A percentile compares a stretch with the other conserved stretches of the same genome.
These are phyloP conservation scores for Plasmodium vinckei DNA, from an alignment of 169 alveolate genomes.

Conservation along the genomic window DNA sequence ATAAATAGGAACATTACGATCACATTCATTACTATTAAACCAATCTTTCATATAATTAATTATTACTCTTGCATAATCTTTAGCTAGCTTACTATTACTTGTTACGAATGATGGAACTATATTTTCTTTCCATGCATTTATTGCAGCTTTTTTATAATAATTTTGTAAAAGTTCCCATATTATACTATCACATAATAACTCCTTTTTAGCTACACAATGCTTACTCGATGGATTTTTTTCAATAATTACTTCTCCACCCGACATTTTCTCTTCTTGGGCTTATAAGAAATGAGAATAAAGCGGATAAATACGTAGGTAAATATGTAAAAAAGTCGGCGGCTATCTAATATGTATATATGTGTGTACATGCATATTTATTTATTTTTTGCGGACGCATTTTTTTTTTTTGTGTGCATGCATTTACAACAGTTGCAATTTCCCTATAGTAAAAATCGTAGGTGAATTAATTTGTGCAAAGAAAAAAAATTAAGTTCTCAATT, in stretches of 20 bases:
- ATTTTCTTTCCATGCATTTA: slow-evolving; percentile 89
- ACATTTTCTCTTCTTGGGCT: slow-evolving; percentile 14
- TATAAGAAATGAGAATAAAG: background rate
- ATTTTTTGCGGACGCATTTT: too few species aligned
- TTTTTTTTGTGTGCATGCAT: too few species aligned
- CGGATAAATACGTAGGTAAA: background rate
- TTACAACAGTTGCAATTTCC: too few species aligned
- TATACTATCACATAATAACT: slow-evolving; percentile 83
- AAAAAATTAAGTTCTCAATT: too few species aligned
- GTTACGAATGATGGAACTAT: slow-evolving; percentile 89
- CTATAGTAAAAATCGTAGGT: too few species aligned
- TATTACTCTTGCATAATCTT: slow-evolving; percentile 86
- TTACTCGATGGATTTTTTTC: slow-evolving; percentile 86
- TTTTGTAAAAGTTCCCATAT: slow-evolving; percentile 86
- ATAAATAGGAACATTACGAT: slow-evolving; percentile 76
- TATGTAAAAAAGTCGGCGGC: background rate
- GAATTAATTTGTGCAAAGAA: too few species aligned
- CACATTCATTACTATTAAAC: slow-evolving; percentile 75
- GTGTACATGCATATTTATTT: background rate
- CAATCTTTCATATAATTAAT: slow-evolving; percentile 85
- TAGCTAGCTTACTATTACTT: slow-evolving; percentile 87
- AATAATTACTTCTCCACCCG: slow-evolving; percentile 86
- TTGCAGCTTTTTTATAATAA: slow-evolving; percentile 85
- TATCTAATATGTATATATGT: background rate
- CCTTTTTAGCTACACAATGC: slow-evolving; percentile 81